phyloP scores from a whole-genome alignment of 306 rosid species.

The Oxytropis ochrocephala region DNA sequence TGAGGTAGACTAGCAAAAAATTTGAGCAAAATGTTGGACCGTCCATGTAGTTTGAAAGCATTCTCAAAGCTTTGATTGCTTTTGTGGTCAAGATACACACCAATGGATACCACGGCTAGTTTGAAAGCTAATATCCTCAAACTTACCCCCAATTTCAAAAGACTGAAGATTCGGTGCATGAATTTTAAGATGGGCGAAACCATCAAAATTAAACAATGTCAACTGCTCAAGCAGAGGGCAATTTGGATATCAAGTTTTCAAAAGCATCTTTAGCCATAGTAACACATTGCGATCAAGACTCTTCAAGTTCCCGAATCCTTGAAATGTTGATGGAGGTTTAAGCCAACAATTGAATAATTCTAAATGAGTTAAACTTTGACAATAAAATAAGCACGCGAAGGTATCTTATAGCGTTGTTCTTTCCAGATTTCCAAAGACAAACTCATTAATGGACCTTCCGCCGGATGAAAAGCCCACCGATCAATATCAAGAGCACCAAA shows the following conservation, averaged over 20 bases:
- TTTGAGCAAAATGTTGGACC: constrained; percentile 37
- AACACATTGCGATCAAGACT: constrained; percentile 53
- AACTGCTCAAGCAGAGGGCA: constrained; percentile 53
- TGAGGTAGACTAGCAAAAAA: too few relatives aligned
- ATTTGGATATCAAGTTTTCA: constrained; percentile 34
- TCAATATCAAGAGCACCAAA: constrained; percentile 38
- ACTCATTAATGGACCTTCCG: constrained; percentile 42
- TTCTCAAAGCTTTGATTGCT: constrained; percentile 15
- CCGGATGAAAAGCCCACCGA: constrained; percentile 45
- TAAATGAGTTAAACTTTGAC: too few relatives aligned
- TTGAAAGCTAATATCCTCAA: constrained; percentile 36
- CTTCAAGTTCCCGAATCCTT: too few relatives aligned
- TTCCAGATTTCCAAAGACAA: constrained; percentile 57
- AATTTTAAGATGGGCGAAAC: constrained; percentile 39
- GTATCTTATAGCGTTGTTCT: constrained; percentile 49
- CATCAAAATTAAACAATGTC: constrained; percentile 41
- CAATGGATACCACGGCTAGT: constrained; percentile 44
- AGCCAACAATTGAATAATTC: constrained; percentile 51
- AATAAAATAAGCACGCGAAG: constrained; percentile 43
- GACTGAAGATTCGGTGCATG: constrained; percentile 42
- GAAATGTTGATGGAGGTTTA: too few relatives aligned
- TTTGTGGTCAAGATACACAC: constrained; percentile 21
- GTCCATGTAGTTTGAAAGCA: constrained; percentile 17
- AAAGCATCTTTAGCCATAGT: constrained; percentile 46
- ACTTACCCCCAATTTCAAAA: constrained; percentile 40